Base-by-base conservation (phyloP, 2,329 filamentous ascomycete species). In the Fusarium palustre region DNA sequence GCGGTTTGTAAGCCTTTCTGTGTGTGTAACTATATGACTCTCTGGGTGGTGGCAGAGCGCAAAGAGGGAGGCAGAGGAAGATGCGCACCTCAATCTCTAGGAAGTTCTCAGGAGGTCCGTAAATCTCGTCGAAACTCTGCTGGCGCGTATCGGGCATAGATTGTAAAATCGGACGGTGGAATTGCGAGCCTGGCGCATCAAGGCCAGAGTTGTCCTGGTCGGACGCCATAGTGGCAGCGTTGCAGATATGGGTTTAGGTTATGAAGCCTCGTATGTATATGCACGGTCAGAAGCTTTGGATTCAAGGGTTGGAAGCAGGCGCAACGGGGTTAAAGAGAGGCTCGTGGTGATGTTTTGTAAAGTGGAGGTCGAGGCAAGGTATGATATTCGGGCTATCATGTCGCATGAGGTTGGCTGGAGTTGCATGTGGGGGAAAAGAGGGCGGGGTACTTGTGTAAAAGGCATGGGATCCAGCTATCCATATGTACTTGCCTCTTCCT, bases 101-200 rank as follows among this genome's bases (percentile, higher is more conserved):
- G 79, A 98, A 97, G 85, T 99, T 99, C 86, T 99, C 96, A 8
- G 96, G 96, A 48, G 95, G 93, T 16, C 94, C 96, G 81, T 99
- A 99, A 80, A 98, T 97, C 86, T 99, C 96, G 83, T 99, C 96
- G 79, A 97, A 98, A 78, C 92, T 96, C 85, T 99, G 96, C 82
- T 92, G 90, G 76, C 94, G 92, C 73, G 92, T 89, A 77, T 90
- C 88, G 48, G 88, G 88, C 83, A 91, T 88, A 68, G 88, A 86
- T 81, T 89, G 87, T 84, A 91, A 85, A 76, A 86, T 87, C 73
- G 85, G 84, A 65, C 84, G 81, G 74, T 85, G 84, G 52, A 76
- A 66, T 66, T 81, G 80, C 59, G 77, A 77, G 63, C 73, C 74
- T 59, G 74, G 69, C 71, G 61, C 63, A 59, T 75, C 72, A 59